Base-by-base conservation (phyloP, 345 rosid species). In the Pseudoturritis turrita region DNA sequence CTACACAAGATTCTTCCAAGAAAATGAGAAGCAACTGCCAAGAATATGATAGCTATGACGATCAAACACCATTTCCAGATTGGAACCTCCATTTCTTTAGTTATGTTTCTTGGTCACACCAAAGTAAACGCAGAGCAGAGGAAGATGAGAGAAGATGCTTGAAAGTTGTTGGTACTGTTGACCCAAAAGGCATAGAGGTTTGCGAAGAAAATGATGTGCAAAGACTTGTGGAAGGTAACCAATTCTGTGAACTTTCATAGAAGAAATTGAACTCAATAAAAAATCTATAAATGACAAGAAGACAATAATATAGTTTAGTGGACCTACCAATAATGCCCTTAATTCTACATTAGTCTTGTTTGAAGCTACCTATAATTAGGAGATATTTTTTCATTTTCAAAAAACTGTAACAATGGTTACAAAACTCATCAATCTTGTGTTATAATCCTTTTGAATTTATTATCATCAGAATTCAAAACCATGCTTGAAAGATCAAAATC, bases 61-160 rank as follows among this genome's bases (percentile, higher is more conserved):
- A 74, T 41, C 78, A 74, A 59, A 74, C 78, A 58, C 68, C 78
- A 74, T 41, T 58, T 6, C 73, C 73, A 74, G 18, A 74, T 66
- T 58, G 73, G 12, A 66, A 74, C 61, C 62, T 74, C 68, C 78
- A 74, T 74, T 10, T 66, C 28, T 28, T 49, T 36, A 36, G 71
- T 45, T 55, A 14, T 45, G 31, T 17, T 63, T 35, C 11, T 53
- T 72, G 19, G 33, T 55, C 51, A 13, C 31, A 55, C 26, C 44
- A 17, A 56, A 44, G 58, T 19, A 60, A 49, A 60, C 15, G 17
- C 28, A 52, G 46, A 33, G 40, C 49, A 9, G 43, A 56, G 7
- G 65, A 25, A 37, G 51, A 73, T 4, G 70, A 13, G 29, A 7
- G 46, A 72, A 44, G 54, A 52, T 59, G 54, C 43, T 73, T 47